These are phyloP conservation scores for Tylopilus intermedius DNA, from an alignment of 768 basidiomycete species.

Conservation along the genomic window DNA sequence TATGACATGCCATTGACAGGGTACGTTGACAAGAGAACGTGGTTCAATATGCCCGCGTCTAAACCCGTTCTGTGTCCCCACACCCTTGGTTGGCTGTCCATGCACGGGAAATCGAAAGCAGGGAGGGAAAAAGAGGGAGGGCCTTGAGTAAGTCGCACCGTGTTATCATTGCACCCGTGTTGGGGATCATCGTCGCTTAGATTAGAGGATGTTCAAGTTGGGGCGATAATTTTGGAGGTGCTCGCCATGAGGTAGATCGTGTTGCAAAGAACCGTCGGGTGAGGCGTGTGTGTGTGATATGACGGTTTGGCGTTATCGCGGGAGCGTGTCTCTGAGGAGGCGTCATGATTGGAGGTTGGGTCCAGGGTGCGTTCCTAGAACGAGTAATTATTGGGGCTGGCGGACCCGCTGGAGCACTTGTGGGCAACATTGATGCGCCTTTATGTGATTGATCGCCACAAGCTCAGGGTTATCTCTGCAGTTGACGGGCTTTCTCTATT, in stretches of 20 bases:
- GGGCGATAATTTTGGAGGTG: too few relatives aligned
- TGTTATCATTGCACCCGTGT: too few relatives aligned
- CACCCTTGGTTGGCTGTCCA: neutral
- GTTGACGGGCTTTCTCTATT: too few relatives aligned
- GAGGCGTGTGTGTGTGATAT: neutral
- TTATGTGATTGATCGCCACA: neutral
- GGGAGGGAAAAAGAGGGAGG: neutral
- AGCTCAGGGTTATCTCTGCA: neutral
- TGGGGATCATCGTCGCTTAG: neutral
- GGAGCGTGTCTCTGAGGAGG: neutral
- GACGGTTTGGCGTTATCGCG: neutral
- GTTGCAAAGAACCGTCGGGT: neutral
- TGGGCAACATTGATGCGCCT: neutral
- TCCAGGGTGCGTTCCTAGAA: neutral
- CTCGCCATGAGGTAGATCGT: neutral
- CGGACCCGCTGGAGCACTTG: neutral
- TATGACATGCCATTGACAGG: neutral
- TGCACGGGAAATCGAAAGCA: neutral
- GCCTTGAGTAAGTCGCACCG: neutral
- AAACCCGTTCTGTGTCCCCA: neutral
- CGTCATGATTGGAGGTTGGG: too few relatives aligned
- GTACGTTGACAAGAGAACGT: neutral
- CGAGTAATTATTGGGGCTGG: neutral
- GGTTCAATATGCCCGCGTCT: neutral
- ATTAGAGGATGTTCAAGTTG: neutral